phyloP scores from a whole-genome alignment of 202 grass and related monocot species.

The Eragrostis tef region DNA sequence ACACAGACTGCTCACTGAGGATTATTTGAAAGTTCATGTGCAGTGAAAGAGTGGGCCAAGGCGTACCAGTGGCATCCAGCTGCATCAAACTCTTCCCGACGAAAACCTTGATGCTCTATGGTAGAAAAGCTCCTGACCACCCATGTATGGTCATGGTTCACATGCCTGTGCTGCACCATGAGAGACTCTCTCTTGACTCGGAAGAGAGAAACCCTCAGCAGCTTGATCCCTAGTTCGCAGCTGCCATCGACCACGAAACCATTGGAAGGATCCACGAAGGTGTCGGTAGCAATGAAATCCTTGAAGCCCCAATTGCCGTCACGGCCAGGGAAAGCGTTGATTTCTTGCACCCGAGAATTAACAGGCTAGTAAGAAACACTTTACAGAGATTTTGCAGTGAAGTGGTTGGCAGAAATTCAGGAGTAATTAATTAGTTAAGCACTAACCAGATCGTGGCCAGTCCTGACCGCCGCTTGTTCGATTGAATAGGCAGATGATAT shows the following conservation, averaged over 20 bases:
- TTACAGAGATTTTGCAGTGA: background rate
- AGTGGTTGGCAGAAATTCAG: background rate
- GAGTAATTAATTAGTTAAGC: background rate
- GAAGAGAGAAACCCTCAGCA: background rate
- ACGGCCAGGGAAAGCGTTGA: background rate
- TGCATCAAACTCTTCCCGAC: conserved; percentile 22
- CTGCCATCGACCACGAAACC: background rate
- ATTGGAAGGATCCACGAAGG: background rate
- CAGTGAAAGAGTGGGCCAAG: background rate
- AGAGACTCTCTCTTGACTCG: conserved; percentile 8
- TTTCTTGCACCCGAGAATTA: background rate
- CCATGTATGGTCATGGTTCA: conserved; percentile 18
- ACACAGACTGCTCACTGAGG: no score
- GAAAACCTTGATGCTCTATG: background rate
- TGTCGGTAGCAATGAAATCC: conserved; percentile 7
- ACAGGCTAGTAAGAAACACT: background rate
- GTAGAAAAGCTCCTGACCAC: background rate
- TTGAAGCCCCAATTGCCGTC: conserved; percentile 8
- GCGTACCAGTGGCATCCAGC: conserved; percentile 13
- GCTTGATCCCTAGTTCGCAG: background rate
- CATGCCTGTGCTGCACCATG: conserved; percentile 2
- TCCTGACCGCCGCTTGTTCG: background rate
- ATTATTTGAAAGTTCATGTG: background rate
- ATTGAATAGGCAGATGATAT: background rate
- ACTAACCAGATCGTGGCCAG: conserved; percentile 10